Evolutionary conservation across 768 basidiomycete species (phyloP), one percentile per base, ranked within the genome.

Genomic region (Lactarius tabidus): DNA sequence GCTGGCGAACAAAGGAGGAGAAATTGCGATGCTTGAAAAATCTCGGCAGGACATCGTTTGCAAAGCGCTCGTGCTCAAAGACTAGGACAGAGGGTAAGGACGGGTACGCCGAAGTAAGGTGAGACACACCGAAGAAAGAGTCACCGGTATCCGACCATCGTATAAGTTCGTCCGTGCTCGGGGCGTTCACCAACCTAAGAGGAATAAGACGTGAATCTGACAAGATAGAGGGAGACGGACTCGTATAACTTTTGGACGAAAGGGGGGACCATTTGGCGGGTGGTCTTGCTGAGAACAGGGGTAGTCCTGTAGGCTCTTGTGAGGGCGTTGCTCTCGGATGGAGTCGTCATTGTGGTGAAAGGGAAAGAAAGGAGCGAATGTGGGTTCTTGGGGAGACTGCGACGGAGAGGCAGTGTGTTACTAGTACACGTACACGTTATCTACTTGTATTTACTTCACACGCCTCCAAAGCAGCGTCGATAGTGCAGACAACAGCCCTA

Each of bases 1-100:
- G 82, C 73, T 97, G 93, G 17, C 93, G 84, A 20, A 95, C 93
- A 71, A 97, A 97, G 38, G 89, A 91, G 63, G 85, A 84, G 77
- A 97, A 98, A 75, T 96, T 97, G 66, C 90, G 87, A 78, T 98
- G 97, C 75, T 99, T 99, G 86, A 98, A 99, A 87, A 90, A 98
- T 51, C 87, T 84, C 3, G 93, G 93, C 8, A 98, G 85, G 36
- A 97, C 85, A 75, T 96, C 90, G 43, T 86, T 85, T 2, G 93
- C 90, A 74, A 98, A 92, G 33, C 87, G 87, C 74, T 96, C 93
- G 71, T 92, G 90, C 75, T 96, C 92, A 41, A 93, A 85, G 33
- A 98, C 95, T 97, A 54, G 71, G 6, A 39, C 10, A 17, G 28
- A 23, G 28, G 17, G 43, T 65, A 56, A 48, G 41, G 51, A 23